Base-by-base conservation (phyloP, 2,329 filamentous ascomycete species). In the Cercospora brassicicola region DNA sequence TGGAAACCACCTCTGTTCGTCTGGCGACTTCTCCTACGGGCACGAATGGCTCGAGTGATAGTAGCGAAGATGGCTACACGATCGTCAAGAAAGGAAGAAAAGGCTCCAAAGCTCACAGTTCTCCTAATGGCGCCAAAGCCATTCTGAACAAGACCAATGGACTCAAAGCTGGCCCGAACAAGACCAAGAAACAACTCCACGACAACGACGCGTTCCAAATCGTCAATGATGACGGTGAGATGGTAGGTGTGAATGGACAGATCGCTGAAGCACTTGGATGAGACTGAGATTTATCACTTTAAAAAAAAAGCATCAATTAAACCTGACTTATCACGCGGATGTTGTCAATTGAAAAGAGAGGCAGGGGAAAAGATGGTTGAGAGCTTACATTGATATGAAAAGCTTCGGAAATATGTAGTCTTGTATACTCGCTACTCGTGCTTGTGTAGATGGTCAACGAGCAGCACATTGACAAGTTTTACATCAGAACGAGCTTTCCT, bases 31-130 rank as follows among this genome's bases (percentile, higher is more conserved):
- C 62, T 1, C 66, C 69, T 10, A 69, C 71, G 6, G 63, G 62
- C 15, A 59, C 69, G 4, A 56, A 67, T 56, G 48, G 28, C n/a
- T 66, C 61, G 4, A 67, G 59, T 18, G 30, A 45, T 8, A 70
- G 67, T 39, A 68, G 66, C 7, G 70, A 69, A 4, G 72, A 72
- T 33, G 71, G 70, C 51, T 73, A 68, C 56, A 63, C 66, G 2
- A 55, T 70, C 20, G 65, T 73, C 23, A 73, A 73, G 20, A 67
- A 70, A 5, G 59, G 59, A 15, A 20, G 33, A n/a, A 42, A 55
- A 36, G 60, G 57, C 20, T 64, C n/a, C 9, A 42, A 20, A 9
- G 30, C 56, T 3, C 28, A 51, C n/a, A 65, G 62, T 31, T 31
- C 68, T 23, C 13, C 26, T 3, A 45, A 51, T 33, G 20, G 26